Conservation (phyloP, 73 alveolate species). For the Tetrahymena thermophila region DNA sequence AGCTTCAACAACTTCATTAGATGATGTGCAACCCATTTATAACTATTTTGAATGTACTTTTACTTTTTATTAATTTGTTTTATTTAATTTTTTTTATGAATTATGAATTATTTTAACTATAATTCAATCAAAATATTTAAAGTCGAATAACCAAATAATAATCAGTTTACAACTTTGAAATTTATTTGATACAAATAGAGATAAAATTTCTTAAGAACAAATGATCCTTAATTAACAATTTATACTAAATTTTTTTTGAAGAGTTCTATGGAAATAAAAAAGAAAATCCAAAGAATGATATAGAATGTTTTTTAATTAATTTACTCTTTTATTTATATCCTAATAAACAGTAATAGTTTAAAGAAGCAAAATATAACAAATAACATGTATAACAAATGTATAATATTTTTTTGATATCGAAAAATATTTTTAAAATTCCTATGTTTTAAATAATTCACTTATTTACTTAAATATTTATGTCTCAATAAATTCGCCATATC, state of each 20-base stretch:
- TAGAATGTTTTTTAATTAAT: not conserved
- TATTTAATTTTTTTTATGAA: not conserved
- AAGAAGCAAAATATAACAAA: too few species aligned
- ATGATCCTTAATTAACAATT: too few species aligned
- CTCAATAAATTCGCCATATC: too few species aligned
- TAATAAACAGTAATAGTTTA: not conserved
- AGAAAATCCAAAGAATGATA: not conserved
- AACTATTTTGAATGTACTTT: not conserved
- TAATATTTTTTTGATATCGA: too few species aligned
- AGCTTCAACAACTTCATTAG: not conserved
- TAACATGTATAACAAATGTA: too few species aligned
- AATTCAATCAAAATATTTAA: not conserved
- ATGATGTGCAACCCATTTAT: not conserved
- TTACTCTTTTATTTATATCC: not conserved
- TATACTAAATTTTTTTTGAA: not conserved
- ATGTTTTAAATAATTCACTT: too few species aligned
- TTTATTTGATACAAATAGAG: not conserved
- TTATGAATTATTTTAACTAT: not conserved
- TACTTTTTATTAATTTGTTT: not conserved
- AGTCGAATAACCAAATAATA: too few species aligned
- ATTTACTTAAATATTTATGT: too few species aligned
- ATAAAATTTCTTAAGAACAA: too few species aligned
- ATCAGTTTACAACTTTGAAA: not conserved
- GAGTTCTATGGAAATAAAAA: not conserved
- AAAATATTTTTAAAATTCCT: too few species aligned